These are phyloP conservation scores for Aspergillus piperis DNA, from an alignment of 2,329 filamentous ascomycete species.

Conservation along the genomic window DNA sequence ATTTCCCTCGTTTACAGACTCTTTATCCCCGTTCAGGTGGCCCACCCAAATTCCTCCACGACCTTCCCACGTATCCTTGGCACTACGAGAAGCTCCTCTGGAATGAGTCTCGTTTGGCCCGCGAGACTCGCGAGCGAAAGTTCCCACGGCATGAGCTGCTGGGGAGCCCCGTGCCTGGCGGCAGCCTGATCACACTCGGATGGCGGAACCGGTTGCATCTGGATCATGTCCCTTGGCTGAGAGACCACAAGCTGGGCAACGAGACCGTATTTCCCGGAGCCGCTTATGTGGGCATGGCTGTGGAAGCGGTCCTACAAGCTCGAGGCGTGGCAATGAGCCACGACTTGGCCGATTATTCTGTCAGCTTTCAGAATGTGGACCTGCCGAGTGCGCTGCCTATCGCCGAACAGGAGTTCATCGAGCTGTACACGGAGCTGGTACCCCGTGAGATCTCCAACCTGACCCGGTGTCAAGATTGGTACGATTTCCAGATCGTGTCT, in stretches of 20 bases:
- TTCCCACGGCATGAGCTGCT: slow-evolving; percentile 22
- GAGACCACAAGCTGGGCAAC: slow-evolving; percentile 29
- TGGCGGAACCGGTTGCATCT: slow-evolving; percentile 29
- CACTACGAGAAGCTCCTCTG: slow-evolving; percentile 3
- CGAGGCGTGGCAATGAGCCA: background rate
- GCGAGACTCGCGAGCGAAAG: background rate
- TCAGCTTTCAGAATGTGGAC: background rate
- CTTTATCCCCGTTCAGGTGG: background rate
- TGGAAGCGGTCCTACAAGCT: slow-evolving; percentile 2
- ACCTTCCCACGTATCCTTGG: slow-evolving; percentile 8
- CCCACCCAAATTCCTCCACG: background rate
- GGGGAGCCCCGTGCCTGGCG: slow-evolving; percentile 29
- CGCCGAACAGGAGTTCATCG: background rate
- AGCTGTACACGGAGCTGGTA: background rate
- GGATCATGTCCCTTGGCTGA: slow-evolving; percentile 40
- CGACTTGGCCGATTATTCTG: background rate
- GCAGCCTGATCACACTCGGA: slow-evolving; percentile 24
- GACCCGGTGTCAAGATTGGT: background rate
- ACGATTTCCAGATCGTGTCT: background rate
- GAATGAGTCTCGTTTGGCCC: background rate
- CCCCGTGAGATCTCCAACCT: background rate
- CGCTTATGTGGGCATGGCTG: background rate
- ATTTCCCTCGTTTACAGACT: background rate
- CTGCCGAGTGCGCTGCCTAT: background rate
- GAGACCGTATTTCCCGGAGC: background rate